Evolutionary conservation across 129 eudicot species (phyloP), one percentile per base, ranked within the genome.

Genomic region (Apium graveolens): DNA sequence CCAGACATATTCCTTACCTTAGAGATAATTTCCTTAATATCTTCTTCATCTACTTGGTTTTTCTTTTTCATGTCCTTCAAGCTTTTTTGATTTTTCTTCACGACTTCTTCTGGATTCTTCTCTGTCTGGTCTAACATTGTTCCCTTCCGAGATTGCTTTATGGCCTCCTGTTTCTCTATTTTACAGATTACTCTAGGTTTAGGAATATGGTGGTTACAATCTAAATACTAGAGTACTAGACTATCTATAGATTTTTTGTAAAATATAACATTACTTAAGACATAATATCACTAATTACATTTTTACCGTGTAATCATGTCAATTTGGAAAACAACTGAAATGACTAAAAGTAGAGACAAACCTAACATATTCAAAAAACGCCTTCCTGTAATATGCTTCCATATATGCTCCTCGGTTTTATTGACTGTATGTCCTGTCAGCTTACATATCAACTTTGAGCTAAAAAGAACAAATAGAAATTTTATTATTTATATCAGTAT

Each of bases 351-450:
- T 79, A 9, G 80, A 20, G 57, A 83, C 97, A 84, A 87, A 95
- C 98, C 98, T 86, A 95, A 78, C 93, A 88, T 88, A 86, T 86
- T 86, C 72, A 91, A 86, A 79, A 95, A 95, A 12, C 92, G 93
- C 79, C 84, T 92, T 48, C 99, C 97, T 68, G 84, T 95, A 79
- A 95, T 88, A 81, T 95, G 99, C 87, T 95, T 95, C 99, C 97
- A 95, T 81, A 92, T 95, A 76, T 95, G 99, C 91, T 92, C 96
- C 87, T 95, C 99, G 29, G 82, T 76, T 80, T 95, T 95, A 76
- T 92, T 95, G 79, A 95, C 86, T 51, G 89, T 84, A 73, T 73
- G 77, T 37, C 91, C 97, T 4, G 99, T 95, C 26, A 95, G 84
- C 81, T 88, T 95, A 82, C 99, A 95, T 11, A 82, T 84, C 65